Evolutionary conservation across 2,329 filamentous ascomycete genomes (phyloP), one percentile per base, ranked within the genome.

Genomic region (Aspergillus novoparasiticus): DNA sequence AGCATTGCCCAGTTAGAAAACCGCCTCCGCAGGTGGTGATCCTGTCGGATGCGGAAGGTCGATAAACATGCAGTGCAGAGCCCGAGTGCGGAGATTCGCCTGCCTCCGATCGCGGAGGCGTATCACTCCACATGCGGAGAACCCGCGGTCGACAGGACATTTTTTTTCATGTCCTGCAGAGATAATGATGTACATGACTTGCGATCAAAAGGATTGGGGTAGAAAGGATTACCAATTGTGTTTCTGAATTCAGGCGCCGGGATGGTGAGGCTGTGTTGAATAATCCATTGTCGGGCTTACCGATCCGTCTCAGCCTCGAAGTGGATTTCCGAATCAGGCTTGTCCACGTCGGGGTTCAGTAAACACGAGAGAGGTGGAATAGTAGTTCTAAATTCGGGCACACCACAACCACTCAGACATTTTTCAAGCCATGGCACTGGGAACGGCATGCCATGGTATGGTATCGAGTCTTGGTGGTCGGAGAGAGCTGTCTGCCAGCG

Each of bases 101-200:
- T 54, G 6, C 21, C 58, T 53, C 58, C 58, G 58, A 54, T 59
- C 50, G 34, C 58, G 58, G 58, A 39, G 34, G 21, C 21, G 51
- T 19, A 12, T 6, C 5, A n/a, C 58, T 59, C 48, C 58, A 59
- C 36, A 34, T 45, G 58, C 58, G 58, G 58, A 59, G 58, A 59
- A 58, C 50, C 28, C 28, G 28, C 50, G 19, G 28, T 26, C 19
- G 6, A n/a, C 16, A 41, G 39, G 39, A 10, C 39, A 6, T 19
- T 19, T 19, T 39, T 19, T 19, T 32, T 2, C n/a, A 19, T 19
- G 10, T 26, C 2, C 14, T 26, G 14, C 19, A 3, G 19, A 16
- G 48, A 51, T 19, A 4, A 51, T n/a, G 5, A 12, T 36, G 23
- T 10, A 26, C 1, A 53, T 53, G 26, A 19, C 14, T 53, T 34